phyloP scores from a whole-genome alignment of 139 green algal species.

The Chlorella vulgaris region DNA sequence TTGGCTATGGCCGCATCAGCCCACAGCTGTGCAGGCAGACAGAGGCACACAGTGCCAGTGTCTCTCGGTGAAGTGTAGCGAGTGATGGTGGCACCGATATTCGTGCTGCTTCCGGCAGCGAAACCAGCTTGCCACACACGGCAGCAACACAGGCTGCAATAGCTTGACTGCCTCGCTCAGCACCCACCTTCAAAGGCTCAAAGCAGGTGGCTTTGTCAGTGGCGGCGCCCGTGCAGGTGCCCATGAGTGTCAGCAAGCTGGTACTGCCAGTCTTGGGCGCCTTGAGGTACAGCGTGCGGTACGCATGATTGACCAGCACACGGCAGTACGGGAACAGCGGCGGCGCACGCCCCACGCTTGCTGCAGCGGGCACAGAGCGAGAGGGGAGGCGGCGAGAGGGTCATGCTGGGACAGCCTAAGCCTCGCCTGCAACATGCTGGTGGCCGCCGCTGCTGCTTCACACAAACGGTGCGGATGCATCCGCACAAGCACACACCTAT shows the following conservation, averaged over 20 bases:
- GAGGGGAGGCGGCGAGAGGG: too few species aligned
- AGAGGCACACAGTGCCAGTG: too few species aligned
- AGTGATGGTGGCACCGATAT: too few species aligned
- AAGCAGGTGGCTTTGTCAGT: slow-evolving; percentile 26
- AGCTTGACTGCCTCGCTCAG: too few species aligned
- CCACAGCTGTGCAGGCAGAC: too few species aligned
- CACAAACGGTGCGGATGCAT: too few species aligned
- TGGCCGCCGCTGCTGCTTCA: too few species aligned
- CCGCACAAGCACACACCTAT: too few species aligned
- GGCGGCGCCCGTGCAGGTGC: neutral
- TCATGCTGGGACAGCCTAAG: neutral
- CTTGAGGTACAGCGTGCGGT: slow-evolving; percentile 32
- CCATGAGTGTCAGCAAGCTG: slow-evolving; percentile 28
- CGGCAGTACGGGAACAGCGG: slow-evolving; percentile 34
- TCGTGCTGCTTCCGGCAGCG: neutral
- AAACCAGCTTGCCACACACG: neutral
- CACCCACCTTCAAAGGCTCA: slow-evolving; percentile 6
- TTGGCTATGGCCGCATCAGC: too few species aligned
- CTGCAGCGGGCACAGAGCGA: neutral
- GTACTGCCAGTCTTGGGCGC: slow-evolving; percentile 30
- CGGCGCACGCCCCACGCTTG: slow-evolving; percentile 2
- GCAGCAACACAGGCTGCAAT: neutral
- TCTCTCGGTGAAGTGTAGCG: too few species aligned
- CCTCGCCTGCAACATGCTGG: too few species aligned
- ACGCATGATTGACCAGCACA: slow-evolving; percentile 25